A percentile compares a stretch with the other conserved stretches of the same genome.
Conservation (phyloP, 2,329 filamentous ascomycete species). For the Graphiopsis chlorocephala region DNA sequence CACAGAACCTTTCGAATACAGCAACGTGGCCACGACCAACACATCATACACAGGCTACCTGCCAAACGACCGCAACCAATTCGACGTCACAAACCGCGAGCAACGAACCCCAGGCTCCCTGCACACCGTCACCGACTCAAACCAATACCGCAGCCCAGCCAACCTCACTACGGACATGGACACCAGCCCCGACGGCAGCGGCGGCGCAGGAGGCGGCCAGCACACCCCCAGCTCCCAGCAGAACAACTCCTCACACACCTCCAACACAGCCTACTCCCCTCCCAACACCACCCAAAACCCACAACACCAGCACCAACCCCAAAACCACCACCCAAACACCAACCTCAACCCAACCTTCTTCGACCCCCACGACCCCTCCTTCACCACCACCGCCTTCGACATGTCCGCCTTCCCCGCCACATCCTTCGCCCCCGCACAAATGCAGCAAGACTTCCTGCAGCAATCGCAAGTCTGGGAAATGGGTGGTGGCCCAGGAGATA, state of each 20-base stretch:
- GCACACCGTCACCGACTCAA: slow-evolving; percentile 17
- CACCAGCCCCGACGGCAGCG: slow-evolving; percentile 30
- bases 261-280: slow-evolving; percentile 30
- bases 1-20: background rate
- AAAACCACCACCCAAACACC: background rate
- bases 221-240: slow-evolving; percentile 28
- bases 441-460: background rate
- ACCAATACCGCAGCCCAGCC: slow-evolving; percentile 24
- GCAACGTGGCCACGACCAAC: background rate
- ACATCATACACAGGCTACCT: background rate
- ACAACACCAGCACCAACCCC: slow-evolving; percentile 7
- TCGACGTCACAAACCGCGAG: slow-evolving; percentile 27
- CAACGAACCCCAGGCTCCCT: slow-evolving; percentile 27
- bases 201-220: slow-evolving; percentile 20
- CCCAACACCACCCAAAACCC: slow-evolving; percentile 18
- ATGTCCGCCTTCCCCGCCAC: slow-evolving; percentile 20
- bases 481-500: slow-evolving; percentile 17
- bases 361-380: slow-evolving; percentile 18
- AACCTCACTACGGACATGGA: slow-evolving; percentile 28
- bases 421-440: slow-evolving; percentile 16
- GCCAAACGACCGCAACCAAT: slow-evolving; percentile 1
- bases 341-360: slow-evolving; percentile 18
- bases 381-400: slow-evolving; percentile 23
- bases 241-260: slow-evolving; percentile 28
- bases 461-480: slow-evolving; percentile 22